A percentile compares a stretch with the other conserved stretches of the same genome.
Evolutionary conservation across 345 rosid species (phyloP).

Genomic region (Gossypium anomalum): DNA sequence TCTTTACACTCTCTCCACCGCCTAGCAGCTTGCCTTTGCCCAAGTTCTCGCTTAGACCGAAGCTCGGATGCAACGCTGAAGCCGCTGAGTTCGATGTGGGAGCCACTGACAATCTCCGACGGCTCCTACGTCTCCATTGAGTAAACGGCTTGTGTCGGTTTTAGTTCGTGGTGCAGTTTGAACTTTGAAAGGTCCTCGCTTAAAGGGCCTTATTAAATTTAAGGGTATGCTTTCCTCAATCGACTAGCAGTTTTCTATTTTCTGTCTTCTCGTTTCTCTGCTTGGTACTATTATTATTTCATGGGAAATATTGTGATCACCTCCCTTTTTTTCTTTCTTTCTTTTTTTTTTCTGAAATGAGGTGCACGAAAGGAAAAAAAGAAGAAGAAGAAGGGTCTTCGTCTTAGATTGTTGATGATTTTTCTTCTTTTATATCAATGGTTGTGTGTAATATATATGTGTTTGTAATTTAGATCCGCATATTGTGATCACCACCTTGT

Average conservation of each 20-base stretch:
- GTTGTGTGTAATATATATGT: not conserved
- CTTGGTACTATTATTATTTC: not conserved
- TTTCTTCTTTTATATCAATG: not conserved
- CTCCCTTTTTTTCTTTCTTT: not conserved
- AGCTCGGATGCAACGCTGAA: conserved; percentile 53
- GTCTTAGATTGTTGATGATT: not conserved
- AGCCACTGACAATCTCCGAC: conserved; percentile 59
- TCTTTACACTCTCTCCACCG: conserved; percentile 48
- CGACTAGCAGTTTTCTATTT: not conserved
- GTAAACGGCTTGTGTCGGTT: not conserved
- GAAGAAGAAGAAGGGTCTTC: not conserved
- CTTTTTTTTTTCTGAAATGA: not conserved
- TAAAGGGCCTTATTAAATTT: not conserved
- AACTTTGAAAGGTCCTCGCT: too few species aligned
- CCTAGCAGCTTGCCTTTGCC: conserved; percentile 82
- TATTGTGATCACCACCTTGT: conserved; percentile 25
- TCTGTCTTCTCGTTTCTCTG: not conserved
- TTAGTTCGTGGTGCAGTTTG: not conserved
- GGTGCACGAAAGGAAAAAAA: not conserved
- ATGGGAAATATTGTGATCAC: conserved; percentile 2
- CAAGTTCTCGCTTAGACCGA: conserved; percentile 49
- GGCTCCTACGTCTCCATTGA: conserved; percentile 64
- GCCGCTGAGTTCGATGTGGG: conserved; percentile 47
- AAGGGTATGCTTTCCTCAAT: conserved; percentile 4
- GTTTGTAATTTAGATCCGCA: not conserved